Conservation (phyloP, 2,329 filamentous ascomycete genomes). For the Lachnellula occidentalis region DNA sequence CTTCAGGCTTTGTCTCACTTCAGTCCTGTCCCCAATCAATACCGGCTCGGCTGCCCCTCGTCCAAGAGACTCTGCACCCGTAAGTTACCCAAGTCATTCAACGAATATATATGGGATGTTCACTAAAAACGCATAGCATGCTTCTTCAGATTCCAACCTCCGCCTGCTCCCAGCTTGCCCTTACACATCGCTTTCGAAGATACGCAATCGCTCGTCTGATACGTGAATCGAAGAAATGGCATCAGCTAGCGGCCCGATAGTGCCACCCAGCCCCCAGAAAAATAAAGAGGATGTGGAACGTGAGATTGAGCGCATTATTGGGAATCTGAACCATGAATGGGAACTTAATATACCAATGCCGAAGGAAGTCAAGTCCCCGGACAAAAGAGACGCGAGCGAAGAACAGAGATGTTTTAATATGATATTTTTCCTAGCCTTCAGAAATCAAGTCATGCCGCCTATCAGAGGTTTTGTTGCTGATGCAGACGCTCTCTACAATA, state of each 20-base stretch:
- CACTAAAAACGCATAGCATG: no score
- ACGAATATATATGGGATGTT: no score
- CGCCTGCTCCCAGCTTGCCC: no score
- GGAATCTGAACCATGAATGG: constrained; percentile 6
- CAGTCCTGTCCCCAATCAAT: no score
- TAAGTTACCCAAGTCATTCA: no score
- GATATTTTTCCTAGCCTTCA: constrained; percentile 9
- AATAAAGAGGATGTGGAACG: neutral
- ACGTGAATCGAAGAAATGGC: neutral
- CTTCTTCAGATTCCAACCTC: no score
- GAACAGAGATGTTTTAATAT: constrained; percentile 4
- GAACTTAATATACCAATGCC: constrained; percentile 4
- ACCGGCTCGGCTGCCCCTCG: no score
- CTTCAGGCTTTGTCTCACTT: no score
- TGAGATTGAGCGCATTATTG: constrained; percentile 2
- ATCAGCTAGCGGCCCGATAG: neutral
- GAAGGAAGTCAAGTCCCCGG: constrained; percentile 1
- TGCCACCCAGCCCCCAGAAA: neutral
- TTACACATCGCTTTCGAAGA: no score
- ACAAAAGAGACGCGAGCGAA: neutral
- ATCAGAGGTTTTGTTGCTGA: constrained; percentile 1
- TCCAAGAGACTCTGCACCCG: no score
- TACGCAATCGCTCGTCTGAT: no score
- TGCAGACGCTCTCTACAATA: neutral
- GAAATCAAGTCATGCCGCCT: neutral